phyloP scores from a whole-genome alignment of 1,139 yeast species.

The Hemisphaericaspora xylofermentans region DNA sequence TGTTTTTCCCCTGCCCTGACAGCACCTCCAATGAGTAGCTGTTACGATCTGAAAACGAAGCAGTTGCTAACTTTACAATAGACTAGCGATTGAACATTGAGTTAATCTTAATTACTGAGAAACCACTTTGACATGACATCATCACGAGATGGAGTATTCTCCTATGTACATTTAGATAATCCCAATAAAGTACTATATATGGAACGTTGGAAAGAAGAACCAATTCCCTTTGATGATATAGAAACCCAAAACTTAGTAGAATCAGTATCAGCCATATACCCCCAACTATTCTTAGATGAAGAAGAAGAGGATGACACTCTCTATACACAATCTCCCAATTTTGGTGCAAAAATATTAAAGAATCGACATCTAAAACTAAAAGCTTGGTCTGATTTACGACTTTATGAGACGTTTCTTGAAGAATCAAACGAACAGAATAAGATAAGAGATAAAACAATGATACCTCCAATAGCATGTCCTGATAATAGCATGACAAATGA shows the following conservation, averaged over 20 bases:
- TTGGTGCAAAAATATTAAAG: constrained; percentile 41
- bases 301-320: constrained; percentile 45
- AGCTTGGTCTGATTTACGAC: constrained; percentile 37
- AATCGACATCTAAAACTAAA: constrained; percentile 33
- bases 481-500: constrained; percentile 10
- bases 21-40: no score
- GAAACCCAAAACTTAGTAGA: constrained; percentile 40
- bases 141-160: constrained; percentile 31
- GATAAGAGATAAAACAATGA: constrained; percentile 31
- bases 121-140: no score
- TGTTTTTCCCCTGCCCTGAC: no score
- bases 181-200: constrained; percentile 42
- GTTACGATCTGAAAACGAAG: no score
- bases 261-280: constrained; percentile 37
- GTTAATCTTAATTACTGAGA: no score
- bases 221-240: constrained; percentile 43
- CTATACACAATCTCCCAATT: constrained; percentile 36
- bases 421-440: constrained; percentile 18
- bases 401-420: constrained; percentile 30
- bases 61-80: no score
- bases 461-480: constrained; percentile 24
- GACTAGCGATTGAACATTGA: no score
- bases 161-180: constrained; percentile 38
- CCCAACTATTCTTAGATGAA: constrained; percentile 37
- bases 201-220: constrained; percentile 45